Evolutionary conservation across 73 alveolate species (phyloP), one percentile per base, ranked within the genome.

Genomic region (Durusdinium trenchii): DNA sequence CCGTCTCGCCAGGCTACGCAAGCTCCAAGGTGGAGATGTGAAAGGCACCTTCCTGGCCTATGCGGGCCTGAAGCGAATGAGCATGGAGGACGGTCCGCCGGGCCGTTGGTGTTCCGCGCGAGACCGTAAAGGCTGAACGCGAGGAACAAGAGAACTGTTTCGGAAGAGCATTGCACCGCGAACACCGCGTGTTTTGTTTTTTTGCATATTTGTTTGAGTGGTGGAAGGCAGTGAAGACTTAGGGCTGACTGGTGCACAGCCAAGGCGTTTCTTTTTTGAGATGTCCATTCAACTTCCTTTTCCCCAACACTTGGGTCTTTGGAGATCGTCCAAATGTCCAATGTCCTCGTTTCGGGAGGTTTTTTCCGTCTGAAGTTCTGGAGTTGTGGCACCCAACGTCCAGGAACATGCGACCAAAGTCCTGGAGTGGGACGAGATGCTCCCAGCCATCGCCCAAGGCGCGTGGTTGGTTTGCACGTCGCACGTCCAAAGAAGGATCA

Each of bases 401-500:
- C 75, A 91, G 98, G 99, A 94, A 73, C 99, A 94, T 43, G 99
- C 99, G 43, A 94, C 99, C 82, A 76, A 94, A 36, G 83, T 94
- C 69, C 83, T 94, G 60, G 99, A 94, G 64, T 94, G 99, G 99
- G 99, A 95, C 45, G 95, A 95, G 89, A 82, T 95, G 89, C 81
- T 95, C 36, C 99, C 99, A 9, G 99, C 99, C 95, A 82, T 95
- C 64, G 86, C 99, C 35, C 99, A 95, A 83, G 99, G 99, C 79
- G 5, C 7, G 43, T 6, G 48, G 78, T 36, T 45, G 81, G 9
- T 9, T 38, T 71, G 18, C 30, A 23, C 73, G 73, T 0, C 30
- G 73, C n/a, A 32, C 18, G 30, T 23, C 7, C 30, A 2, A 32
- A 32, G 73, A 0, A 32, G 73, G 18, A 23, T 60, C 73, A 60